Percentiles rank a stretch among this genome's conserved stretches.
These are phyloP conservation scores for Fusarium sp. DNA, from an alignment of 2,329 filamentous ascomycete species.

Conservation along the genomic window DNA sequence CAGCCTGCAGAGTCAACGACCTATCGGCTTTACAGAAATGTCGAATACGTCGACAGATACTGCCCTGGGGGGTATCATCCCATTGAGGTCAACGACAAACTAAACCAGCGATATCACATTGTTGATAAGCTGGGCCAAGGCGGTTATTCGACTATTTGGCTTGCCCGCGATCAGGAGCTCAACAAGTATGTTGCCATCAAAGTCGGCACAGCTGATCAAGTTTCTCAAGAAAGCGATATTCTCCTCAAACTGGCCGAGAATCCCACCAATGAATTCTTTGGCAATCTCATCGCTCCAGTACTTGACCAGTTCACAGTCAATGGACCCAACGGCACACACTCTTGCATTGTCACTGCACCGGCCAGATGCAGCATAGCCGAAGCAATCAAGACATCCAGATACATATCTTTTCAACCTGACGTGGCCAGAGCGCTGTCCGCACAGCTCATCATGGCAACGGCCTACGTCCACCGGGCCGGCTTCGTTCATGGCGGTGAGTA, in stretches of 20 bases:
- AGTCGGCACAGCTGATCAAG: not conserved
- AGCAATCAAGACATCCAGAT: accelerated
- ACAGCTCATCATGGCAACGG: not conserved
- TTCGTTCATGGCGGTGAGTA: not conserved
- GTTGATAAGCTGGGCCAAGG: not conserved
- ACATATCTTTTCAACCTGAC: accelerated
- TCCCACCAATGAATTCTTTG: accelerated
- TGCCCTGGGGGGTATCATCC: not conserved
- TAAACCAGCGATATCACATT: not conserved
- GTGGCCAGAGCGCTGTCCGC: not conserved
- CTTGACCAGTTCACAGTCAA: not conserved
- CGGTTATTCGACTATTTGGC: accelerated
- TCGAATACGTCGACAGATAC: not conserved
- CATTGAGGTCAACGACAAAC: accelerated
- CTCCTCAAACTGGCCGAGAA: accelerated
- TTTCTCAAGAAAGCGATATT: not conserved
- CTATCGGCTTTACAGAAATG: too few relatives aligned
- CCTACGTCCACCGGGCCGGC: not conserved
- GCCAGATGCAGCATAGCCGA: not conserved
- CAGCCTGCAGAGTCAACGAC: too few relatives aligned
- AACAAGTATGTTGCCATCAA: not conserved
- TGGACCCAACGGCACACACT: not conserved
- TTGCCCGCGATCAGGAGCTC: not conserved
- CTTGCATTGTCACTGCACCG: not conserved
- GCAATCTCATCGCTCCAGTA: not conserved